These are phyloP conservation scores for Rhododendron mucronatum DNA, from an alignment of 148 eudicot species.

Conservation along the genomic window DNA sequence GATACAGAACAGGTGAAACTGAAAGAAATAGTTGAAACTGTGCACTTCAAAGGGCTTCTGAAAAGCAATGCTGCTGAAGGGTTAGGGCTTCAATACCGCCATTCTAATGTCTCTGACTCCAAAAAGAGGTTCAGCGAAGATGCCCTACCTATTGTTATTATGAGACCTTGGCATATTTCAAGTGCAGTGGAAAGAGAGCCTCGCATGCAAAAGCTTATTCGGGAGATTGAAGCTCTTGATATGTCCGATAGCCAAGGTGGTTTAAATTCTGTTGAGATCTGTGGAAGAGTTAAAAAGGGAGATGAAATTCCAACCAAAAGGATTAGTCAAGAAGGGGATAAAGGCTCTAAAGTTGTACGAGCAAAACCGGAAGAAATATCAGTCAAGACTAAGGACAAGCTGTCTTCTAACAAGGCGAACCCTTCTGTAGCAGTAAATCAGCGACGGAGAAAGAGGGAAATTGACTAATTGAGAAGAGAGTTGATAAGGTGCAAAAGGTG, in stretches of 20 bases:
- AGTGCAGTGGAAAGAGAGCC: conserved; percentile 18
- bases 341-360: conserved; percentile 1
- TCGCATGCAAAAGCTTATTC: conserved; percentile 7
- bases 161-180: conserved; percentile 43
- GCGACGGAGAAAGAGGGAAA: conserved; percentile 29
- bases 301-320: conserved; percentile 14
- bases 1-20: conserved; percentile 36
- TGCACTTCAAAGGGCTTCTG: conserved; percentile 53
- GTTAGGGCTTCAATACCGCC: neutral
- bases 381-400: conserved; percentile 16
- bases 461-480: conserved; percentile 33
- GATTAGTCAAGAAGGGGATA: conserved; percentile 9
- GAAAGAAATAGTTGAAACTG: conserved; percentile 48
- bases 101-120: conserved; percentile 12
- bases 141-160: conserved; percentile 56
- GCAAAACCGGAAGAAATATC: conserved; percentile 14
- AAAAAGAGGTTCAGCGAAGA: conserved; percentile 22
- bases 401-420: conserved; percentile 18
- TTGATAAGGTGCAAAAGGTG: conserved; percentile 23
- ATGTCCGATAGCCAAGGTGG: too few species aligned
- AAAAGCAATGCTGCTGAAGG: conserved; percentile 16
- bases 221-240: too few species aligned
- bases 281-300: conserved; percentile 15
- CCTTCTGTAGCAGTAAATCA: conserved; percentile 17
- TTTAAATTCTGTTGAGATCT: conserved; percentile 20